These are phyloP conservation scores for Croton laevigatus DNA, from an alignment of 441 rosid genomes.

Conservation along the genomic window DNA sequence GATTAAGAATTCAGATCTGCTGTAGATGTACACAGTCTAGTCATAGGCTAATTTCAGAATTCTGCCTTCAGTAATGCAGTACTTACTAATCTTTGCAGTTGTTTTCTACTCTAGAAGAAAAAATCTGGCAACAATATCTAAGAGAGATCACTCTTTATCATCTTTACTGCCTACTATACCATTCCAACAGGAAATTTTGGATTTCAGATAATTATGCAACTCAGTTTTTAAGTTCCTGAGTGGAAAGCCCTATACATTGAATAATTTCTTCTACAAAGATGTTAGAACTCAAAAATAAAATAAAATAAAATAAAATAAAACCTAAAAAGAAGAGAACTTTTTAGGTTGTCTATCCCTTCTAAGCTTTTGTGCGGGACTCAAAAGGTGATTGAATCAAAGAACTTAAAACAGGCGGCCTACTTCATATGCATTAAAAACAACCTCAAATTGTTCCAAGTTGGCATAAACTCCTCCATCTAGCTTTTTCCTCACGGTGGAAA, in stretches of 20 bases:
- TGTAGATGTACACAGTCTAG: neutral
- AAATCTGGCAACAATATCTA: neutral
- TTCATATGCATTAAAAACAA: conserved; percentile 22
- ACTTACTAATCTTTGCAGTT: neutral
- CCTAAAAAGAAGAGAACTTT: neutral
- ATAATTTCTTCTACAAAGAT: neutral
- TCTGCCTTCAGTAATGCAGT: neutral
- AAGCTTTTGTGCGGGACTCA: conserved; percentile 3
- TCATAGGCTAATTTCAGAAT: neutral
- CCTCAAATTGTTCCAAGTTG: conserved; percentile 83
- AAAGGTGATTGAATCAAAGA: neutral
- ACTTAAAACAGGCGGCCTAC: neutral
- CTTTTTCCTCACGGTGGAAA: conserved; percentile 65
- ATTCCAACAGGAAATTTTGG: neutral
- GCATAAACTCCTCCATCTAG: conserved; percentile 56
- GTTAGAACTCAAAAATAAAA: neutral
- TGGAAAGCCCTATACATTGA: neutral
- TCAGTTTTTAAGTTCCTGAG: neutral
- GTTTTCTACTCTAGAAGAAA: neutral
- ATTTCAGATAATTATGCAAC: neutral
- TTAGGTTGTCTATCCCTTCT: neutral
- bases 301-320: neutral
- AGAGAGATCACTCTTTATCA: neutral
- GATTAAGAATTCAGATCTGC: neutral
- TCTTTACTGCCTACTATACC: neutral